Conservation (phyloP, 2,329 filamentous ascomycete species). For the Aspergillus terreus region DNA sequence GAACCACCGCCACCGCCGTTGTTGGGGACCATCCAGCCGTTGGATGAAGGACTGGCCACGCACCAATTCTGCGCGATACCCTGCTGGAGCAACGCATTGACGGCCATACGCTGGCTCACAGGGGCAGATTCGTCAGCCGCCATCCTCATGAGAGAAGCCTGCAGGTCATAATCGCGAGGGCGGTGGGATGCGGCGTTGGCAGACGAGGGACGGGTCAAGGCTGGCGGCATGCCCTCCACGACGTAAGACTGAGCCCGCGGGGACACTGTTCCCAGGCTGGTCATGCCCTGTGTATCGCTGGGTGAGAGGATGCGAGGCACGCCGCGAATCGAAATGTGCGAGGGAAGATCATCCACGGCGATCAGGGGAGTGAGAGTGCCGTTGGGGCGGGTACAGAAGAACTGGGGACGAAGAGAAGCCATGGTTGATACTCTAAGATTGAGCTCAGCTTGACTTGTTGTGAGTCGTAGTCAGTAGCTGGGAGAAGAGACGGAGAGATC, state of each 20-base stretch:
- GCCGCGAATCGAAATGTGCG: slow-evolving; percentile 33
- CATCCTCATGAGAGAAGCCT: slow-evolving; percentile 18
- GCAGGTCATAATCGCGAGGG: slow-evolving; percentile 15
- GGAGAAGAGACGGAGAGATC: background rate
- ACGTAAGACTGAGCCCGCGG: slow-evolving; percentile 32
- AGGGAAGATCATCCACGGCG: slow-evolving; percentile 44
- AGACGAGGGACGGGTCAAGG: slow-evolving; percentile 7
- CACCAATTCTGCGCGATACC: slow-evolving; percentile 15
- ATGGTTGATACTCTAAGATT: slow-evolving; percentile 9
- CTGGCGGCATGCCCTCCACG: slow-evolving; percentile 23
- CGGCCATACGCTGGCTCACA: slow-evolving; percentile 17
- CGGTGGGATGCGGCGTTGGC: slow-evolving; percentile 8
- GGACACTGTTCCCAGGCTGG: slow-evolving; percentile 34
- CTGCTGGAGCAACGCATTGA: slow-evolving; percentile 20
- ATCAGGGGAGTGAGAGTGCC: slow-evolving; percentile 41
- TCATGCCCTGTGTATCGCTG: slow-evolving; percentile 42
- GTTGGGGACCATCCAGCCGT: slow-evolving; percentile 16
- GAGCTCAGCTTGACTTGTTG: background rate
- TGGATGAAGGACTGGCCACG: slow-evolving; percentile 8
- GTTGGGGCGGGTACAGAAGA: slow-evolving; percentile 41
- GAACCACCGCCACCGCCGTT: slow-evolving; percentile 9
- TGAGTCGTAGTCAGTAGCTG: background rate
- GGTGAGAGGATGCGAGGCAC: slow-evolving; percentile 33
- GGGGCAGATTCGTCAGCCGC: slow-evolving; percentile 19
- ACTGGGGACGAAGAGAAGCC: slow-evolving; percentile 33